Evolutionary conservation across 257 asterid species (phyloP), one percentile per base, ranked within the genome.

Genomic region (Oldenlandia corymbosa): DNA sequence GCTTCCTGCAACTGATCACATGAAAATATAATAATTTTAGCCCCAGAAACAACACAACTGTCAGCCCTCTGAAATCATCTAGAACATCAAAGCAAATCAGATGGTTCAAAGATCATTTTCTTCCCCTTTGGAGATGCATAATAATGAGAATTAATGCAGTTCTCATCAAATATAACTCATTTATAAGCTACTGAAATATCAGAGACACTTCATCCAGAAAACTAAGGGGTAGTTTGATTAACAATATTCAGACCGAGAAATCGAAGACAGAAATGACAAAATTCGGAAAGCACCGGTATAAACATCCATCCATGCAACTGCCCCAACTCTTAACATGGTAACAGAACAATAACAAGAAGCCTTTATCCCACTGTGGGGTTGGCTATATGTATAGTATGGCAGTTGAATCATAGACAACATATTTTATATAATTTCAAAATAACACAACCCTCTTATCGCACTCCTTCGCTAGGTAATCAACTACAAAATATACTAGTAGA

Each of bases 1-100:
- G 82, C 71, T 70, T 77, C 92, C 43, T 77, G 43, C 51, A 92
- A 76, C 99, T 92, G 89, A 60, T 62, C 49, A 60, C 54, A 63
- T 68, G 20, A 55, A 36, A 60, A 66, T 0, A n/a, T 41, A 49
- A 61, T 32, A n/a, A 24, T 10, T 42, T 61, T 23, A 61, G 50
- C 18, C 39, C 47, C 50, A 62, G 46, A 32, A 17, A 62, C 12
- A 17, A 34, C 27, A 50, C 18, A 47, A 24, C 28, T 45, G 20
- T 45, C 34, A 48, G 37, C 42, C 37, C 16, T 2, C 14, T 26
- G 45, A 39, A 32, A 31, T 36, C 60, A 64, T 23, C 27, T 21
- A 16, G 4, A 30, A n/a, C 4, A 21, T 50, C 41, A 34, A 20
- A 54, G 17, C 27, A 56, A 9, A 3, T 24, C 14, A 2, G 16